Base-by-base conservation (phyloP, 495 filamentous ascomycete species). In the Xylaria grammica region DNA sequence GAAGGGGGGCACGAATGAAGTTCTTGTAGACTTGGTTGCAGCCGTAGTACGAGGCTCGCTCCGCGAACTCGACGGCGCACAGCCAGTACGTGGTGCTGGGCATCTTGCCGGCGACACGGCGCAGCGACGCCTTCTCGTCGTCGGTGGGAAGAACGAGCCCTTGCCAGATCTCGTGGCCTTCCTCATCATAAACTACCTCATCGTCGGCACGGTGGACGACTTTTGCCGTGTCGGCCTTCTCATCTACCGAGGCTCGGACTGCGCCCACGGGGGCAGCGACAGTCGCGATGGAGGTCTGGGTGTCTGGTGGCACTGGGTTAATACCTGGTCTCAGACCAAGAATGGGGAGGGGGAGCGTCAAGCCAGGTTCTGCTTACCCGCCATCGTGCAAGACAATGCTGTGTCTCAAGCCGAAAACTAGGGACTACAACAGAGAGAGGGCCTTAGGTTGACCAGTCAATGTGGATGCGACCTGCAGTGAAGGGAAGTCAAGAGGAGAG, bases 21-120 rank as follows among this genome's bases (percentile, higher is more conserved):
- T 89, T 88, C 65, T 83, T 79, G 73, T 84, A 87, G n/a, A 89
- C 78, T 8, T 80, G 80, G 46, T 80, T 72, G 44, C 79, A 78
- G 36, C 85, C 85, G 61, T 84, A 86, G 70, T 86, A 88, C 3
- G 84, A 86, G 1, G 84, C 84, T 44, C 85, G 77, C 67, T 88
- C 85, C 30, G 83, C 84, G 62, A 88, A 84, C 58, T 86, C 86
- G 24, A 87, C 82, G 2, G 82, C 70, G 66, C 84, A 87, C 10
- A 86, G 76, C 9, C 79, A 73, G 64, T 82, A 87, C 27, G 82
- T 75, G 5, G 78, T 66, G 2, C 73, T 46, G 6, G 82, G 81
- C 65, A 85, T 75, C 42, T 66, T 78, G 51, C 77, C 86, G 17
- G 85, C 76, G 7, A 87, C 77, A 50, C 81, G 82, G 44, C 83